phyloP scores from a whole-genome alignment of 192 early-diverging fungal genomes.

The Rhizophagus prolifer region DNA sequence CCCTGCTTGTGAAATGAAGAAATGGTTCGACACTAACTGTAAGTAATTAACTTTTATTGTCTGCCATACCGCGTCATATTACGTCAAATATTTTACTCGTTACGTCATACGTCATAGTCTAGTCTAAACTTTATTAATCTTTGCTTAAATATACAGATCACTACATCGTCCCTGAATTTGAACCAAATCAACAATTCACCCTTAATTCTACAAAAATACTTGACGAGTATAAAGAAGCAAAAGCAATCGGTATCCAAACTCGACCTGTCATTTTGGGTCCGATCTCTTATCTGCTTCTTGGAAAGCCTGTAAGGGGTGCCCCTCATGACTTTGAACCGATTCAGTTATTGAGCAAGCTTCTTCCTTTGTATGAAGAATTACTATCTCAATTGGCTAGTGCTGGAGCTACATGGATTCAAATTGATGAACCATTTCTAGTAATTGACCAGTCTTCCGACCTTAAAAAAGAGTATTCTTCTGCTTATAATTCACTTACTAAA shows the following conservation, averaged over 20 bases:
- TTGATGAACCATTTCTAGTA: conserved; percentile 81
- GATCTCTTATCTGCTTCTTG: conserved; percentile 83
- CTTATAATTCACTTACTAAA: conserved; percentile 62
- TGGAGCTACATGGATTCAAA: conserved; percentile 82
- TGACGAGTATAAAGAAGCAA: conserved; percentile 87
- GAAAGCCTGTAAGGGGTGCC: conserved; percentile 75
- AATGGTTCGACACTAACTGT: conserved; percentile 99
- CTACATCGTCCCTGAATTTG: conserved; percentile 86
- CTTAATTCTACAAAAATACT: conserved; percentile 71
- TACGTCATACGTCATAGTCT: neutral
- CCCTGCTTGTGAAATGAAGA: conserved; percentile 97
- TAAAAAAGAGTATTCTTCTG: conserved; percentile 55
- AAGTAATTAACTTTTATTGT: conserved; percentile 47
- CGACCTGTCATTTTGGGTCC: conserved; percentile 94
- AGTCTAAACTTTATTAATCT: neutral
- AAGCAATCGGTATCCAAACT: conserved; percentile 85
- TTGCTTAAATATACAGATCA: conserved; percentile 36
- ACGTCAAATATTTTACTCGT: too few species aligned
- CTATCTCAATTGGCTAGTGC: conserved; percentile 69
- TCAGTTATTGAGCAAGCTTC: conserved; percentile 69
- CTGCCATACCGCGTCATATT: too few species aligned
- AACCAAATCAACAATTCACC: conserved; percentile 69
- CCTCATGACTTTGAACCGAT: conserved; percentile 67
- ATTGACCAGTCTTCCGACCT: conserved; percentile 57
- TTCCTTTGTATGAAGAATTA: conserved; percentile 81